A percentile compares a stretch with the other conserved stretches of the same genome.
Evolutionary conservation across 257 asterid genomes (phyloP).

Genomic region (Solanum sejunctum): DNA sequence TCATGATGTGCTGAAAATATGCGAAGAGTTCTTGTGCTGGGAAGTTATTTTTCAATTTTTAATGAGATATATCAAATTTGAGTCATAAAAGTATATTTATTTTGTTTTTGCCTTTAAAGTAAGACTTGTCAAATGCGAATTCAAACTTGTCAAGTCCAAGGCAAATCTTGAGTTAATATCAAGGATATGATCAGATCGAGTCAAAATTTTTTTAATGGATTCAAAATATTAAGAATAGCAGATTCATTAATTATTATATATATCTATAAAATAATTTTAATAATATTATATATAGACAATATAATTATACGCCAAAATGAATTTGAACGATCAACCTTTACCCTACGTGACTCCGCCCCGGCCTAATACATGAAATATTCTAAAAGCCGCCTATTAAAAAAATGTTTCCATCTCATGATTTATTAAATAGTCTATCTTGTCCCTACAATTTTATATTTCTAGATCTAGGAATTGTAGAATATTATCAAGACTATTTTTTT

Average conservation of each 20-base stretch:
- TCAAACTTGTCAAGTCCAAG: neutral
- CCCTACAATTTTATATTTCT: neutral
- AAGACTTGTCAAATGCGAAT: neutral
- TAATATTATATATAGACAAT: too few species aligned
- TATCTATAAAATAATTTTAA: too few species aligned
- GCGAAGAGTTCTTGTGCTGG: neutral
- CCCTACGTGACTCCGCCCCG: neutral
- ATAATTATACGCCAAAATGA: too few species aligned
- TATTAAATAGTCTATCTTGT: neutral
- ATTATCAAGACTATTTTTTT: neutral
- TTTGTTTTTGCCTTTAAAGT: too few species aligned
- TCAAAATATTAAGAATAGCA: neutral
- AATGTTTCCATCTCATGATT: neutral
- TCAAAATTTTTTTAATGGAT: too few species aligned
- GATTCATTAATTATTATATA: too few species aligned
- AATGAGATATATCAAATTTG: too few species aligned
- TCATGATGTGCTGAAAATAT: neutral
- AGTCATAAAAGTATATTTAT: too few species aligned
- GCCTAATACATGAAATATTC: neutral
- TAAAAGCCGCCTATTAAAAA: neutral
- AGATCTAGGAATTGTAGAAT: neutral
- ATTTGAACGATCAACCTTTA: accelerated
- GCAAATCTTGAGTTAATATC: neutral
- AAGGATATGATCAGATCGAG: neutral
- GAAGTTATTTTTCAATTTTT: too few species aligned